Conservation (phyloP, 2,329 filamentous ascomycete genomes). For the Paraphaeosphaeria sporulosa region DNA sequence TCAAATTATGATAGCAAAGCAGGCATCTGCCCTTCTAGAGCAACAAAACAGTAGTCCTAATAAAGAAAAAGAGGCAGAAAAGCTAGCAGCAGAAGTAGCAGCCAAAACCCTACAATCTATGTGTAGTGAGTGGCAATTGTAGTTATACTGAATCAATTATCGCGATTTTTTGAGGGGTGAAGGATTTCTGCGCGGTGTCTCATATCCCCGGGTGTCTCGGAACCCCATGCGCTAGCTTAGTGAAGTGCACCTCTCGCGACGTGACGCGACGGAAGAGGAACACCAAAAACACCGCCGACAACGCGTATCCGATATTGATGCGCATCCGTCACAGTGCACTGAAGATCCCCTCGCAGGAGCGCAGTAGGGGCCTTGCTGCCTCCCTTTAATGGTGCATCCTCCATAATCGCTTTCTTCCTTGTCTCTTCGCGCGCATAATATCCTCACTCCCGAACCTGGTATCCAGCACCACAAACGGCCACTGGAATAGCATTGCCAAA, state of each 20-base stretch:
- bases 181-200: too few species aligned
- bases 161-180: too few species aligned
- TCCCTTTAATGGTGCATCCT: background rate
- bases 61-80: too few species aligned
- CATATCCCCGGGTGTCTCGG: too few species aligned
- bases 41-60: too few species aligned
- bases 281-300: constrained; percentile 12
- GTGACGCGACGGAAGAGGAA: constrained; percentile 16
- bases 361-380: background rate
- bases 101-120: too few species aligned
- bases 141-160: too few species aligned
- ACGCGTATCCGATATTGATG: background rate
- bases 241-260: constrained; percentile 11
- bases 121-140: too few species aligned
- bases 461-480: background rate
- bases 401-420: constrained; percentile 1
- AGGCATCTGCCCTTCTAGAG: too few species aligned
- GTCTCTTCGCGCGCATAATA: background rate
- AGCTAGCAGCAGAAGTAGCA: too few species aligned
- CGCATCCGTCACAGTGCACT: constrained; percentile 5
- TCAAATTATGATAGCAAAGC: too few species aligned
- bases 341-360: background rate
- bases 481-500: constrained; percentile 5
- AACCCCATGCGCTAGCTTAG: too few species aligned
- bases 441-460: background rate